phyloP scores from a whole-genome alignment of 148 eudicot species.

The Rhododendron simsii region DNA sequence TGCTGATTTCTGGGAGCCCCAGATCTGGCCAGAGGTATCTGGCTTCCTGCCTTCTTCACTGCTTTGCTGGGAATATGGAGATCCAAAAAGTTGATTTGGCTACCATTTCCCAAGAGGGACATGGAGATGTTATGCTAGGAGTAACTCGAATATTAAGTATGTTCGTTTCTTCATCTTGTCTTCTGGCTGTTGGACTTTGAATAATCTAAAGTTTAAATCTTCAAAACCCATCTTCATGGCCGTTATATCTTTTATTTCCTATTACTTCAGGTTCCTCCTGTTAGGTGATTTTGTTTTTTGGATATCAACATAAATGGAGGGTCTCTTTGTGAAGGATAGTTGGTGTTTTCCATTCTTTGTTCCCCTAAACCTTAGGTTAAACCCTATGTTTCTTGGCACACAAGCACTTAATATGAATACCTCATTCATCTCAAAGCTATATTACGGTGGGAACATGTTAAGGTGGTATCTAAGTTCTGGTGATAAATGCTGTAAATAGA shows the following conservation, averaged over 20 bases:
- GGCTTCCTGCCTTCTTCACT: conserved; percentile 85
- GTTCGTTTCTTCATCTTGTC: conserved; percentile 20
- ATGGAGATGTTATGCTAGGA: conserved; percentile 74
- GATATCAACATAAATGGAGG: not conserved
- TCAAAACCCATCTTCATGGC: not conserved
- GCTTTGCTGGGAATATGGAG: conserved; percentile 72
- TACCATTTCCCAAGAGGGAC: conserved; percentile 85
- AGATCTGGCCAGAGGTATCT: conserved; percentile 91
- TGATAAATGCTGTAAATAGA: not conserved
- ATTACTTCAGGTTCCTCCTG: not conserved
- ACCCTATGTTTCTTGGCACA: not conserved
- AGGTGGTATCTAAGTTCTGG: not conserved
- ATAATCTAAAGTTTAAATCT: not conserved
- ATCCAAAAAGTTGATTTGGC: conserved; percentile 89
- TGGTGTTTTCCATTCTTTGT: not conserved
- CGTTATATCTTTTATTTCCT: not conserved
- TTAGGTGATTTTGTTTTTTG: not conserved
- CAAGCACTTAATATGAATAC: not conserved
- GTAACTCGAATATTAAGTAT: conserved; percentile 71
- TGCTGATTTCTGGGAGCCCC: conserved; percentile 77
- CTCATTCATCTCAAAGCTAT: not conserved
- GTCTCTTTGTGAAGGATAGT: not conserved
- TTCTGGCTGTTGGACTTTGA: conserved; percentile 9
- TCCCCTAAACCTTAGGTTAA: not conserved
- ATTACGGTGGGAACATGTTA: not conserved